Conservation (phyloP, 805 yeast genomes). For the Metschnikowia cubensis region DNA sequence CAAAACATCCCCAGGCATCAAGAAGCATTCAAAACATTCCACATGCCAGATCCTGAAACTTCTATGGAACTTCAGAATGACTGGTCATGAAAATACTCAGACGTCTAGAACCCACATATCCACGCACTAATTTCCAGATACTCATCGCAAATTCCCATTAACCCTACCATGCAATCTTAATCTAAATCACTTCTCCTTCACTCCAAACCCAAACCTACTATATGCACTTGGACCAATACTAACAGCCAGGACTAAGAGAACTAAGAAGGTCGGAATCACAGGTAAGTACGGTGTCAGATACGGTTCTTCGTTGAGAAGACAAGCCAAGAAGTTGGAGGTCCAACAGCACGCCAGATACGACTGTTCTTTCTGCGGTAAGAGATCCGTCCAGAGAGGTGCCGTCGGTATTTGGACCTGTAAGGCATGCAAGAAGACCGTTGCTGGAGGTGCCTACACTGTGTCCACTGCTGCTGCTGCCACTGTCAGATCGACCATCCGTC, state of each 20-base stretch:
- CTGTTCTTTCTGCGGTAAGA: slow-evolving; percentile 99
- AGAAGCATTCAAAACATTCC: no score
- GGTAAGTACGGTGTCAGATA: slow-evolving; percentile 99
- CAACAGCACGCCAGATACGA: slow-evolving; percentile 99
- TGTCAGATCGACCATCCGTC: slow-evolving; percentile 99
- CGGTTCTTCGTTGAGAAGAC: slow-evolving; percentile 99
- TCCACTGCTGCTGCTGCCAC: slow-evolving; percentile 99
- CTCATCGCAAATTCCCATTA: no score
- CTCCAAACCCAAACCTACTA: neutral
- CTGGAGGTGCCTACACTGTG: slow-evolving; percentile 99
- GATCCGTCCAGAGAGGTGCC: slow-evolving; percentile 94
- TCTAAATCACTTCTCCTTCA: no score
- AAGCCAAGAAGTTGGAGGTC: slow-evolving; percentile 97
- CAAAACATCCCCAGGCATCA: no score
- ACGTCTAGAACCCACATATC: no score
- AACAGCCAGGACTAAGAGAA: slow-evolving; percentile 94
- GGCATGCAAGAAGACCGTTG: slow-evolving; percentile 93
- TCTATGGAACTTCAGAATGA: no score
- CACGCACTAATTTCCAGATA: no score
- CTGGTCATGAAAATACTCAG: no score
- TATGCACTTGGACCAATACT: slow-evolving; percentile 18
- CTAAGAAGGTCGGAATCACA: slow-evolving; percentile 99
- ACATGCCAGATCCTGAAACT: no score
- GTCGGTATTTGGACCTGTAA: slow-evolving; percentile 99
- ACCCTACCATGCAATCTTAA: no score